phyloP scores from a whole-genome alignment of 441 rosid species.

The Adansonia gregorii region DNA sequence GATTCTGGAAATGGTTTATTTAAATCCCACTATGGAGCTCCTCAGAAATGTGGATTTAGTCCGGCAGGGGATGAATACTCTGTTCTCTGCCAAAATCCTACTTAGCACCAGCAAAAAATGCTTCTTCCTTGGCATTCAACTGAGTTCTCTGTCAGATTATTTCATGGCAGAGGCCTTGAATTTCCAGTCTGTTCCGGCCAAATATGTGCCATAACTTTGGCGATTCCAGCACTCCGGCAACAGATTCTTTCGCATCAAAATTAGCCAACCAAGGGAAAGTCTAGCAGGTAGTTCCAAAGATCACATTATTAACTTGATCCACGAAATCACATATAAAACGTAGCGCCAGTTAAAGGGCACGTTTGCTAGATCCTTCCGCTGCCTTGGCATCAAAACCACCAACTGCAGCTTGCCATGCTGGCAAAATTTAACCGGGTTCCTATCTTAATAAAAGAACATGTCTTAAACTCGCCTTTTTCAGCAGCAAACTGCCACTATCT shows the following conservation, averaged over 20 bases:
- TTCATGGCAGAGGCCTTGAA: neutral
- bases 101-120: neutral
- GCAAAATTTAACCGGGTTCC: constrained; percentile 69
- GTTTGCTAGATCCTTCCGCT: constrained; percentile 35
- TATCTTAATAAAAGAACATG: constrained; percentile 62
- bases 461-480: constrained; percentile 69
- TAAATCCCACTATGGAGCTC: neutral
- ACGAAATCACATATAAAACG: neutral
- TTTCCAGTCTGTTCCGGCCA: neutral
- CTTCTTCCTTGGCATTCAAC: neutral
- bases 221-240: neutral
- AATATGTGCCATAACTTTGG: neutral
- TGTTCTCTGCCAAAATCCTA: neutral
- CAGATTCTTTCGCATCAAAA: neutral
- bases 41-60: neutral
- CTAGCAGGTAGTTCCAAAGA: neutral
- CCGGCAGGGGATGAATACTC: neutral
- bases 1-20: neutral
- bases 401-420: constrained; percentile 71
- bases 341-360: constrained; percentile 6
- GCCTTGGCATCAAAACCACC: constrained; percentile 73
- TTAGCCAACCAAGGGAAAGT: neutral
- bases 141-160: neutral
- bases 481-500: constrained; percentile 90
- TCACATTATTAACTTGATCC: neutral